phyloP scores from a whole-genome alignment of 73 alveolate species.

The Blepharisma stoltei region DNA sequence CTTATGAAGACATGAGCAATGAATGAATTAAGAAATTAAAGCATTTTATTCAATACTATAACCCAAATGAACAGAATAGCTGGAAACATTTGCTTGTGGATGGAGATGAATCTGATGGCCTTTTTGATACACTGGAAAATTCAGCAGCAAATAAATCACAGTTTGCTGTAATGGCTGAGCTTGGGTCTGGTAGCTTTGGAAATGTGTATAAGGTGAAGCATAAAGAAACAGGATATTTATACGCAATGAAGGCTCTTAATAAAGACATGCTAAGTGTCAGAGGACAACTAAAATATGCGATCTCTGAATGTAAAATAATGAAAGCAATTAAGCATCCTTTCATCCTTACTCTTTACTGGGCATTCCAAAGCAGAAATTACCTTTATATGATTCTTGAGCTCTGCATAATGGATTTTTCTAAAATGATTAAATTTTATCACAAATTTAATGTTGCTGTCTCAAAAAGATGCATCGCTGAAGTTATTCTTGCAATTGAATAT shows the following conservation, averaged over 20 bases:
- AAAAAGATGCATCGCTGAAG: constrained; percentile 49
- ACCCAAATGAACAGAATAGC: neutral
- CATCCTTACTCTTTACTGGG: constrained; percentile 68
- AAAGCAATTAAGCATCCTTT: constrained; percentile 77
- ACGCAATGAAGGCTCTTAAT: constrained; percentile 81
- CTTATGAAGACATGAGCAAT: neutral
- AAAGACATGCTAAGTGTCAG: constrained; percentile 64
- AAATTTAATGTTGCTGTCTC: constrained; percentile 57
- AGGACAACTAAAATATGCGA: constrained; percentile 74
- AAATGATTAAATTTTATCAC: constrained; percentile 44
- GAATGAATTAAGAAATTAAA: constrained; percentile 26
- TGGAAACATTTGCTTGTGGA: constrained; percentile 17
- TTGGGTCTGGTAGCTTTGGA: constrained; percentile 87
- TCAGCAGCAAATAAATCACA: constrained; percentile 22
- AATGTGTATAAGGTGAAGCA: constrained; percentile 83
- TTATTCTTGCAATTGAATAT: constrained; percentile 54
- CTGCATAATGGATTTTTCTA: constrained; percentile 63
- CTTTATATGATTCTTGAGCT: constrained; percentile 80
- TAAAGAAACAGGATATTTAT: constrained; percentile 65
- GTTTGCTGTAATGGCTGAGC: constrained; percentile 53
- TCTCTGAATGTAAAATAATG: constrained; percentile 72
- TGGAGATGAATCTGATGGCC: constrained; percentile 25
- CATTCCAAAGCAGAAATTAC: constrained; percentile 79
- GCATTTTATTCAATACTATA: constrained; percentile 4
- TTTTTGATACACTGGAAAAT: constrained; percentile 22